phyloP scores from a whole-genome alignment of 805 yeast species.

The Debaryomyces tyrocola region DNA sequence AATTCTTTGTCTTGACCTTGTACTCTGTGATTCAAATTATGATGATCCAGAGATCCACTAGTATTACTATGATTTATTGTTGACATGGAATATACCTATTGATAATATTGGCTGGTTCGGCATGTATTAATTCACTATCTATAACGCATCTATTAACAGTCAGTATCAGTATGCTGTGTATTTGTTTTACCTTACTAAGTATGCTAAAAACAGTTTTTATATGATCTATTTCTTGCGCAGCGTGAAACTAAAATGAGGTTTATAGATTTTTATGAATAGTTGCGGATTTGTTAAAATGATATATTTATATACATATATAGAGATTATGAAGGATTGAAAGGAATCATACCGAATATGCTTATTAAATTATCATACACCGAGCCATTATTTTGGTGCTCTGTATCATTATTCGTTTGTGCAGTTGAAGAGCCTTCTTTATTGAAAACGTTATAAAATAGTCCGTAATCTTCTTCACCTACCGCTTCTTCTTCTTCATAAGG shows the following conservation, averaged over 20 bases:
- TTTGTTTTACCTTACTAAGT: too few species aligned
- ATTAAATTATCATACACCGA: constrained; percentile 31
- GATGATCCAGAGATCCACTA: not conserved
- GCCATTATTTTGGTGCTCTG: constrained; percentile 4
- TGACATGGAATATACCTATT: not conserved
- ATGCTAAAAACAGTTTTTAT: too few species aligned
- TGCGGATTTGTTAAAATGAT: too few species aligned
- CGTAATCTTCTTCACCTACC: constrained; percentile 35
- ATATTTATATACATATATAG: too few species aligned
- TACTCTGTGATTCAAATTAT: not conserved
- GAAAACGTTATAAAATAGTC: constrained; percentile 37
- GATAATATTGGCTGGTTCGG: not conserved
- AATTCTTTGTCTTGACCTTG: not conserved
- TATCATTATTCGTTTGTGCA: constrained; percentile 14
- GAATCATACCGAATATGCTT: constrained; percentile 38
- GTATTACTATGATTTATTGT: not conserved
- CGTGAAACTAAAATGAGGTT: too few species aligned
- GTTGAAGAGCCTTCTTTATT: constrained; percentile 31
- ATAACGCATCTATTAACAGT: too few species aligned
- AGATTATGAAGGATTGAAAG: constrained; percentile 41
- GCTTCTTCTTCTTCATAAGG: constrained; percentile 31
- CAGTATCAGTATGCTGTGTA: too few species aligned
- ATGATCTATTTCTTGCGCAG: too few species aligned
- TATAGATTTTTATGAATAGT: too few species aligned
- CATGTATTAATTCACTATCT: not conserved